Evolutionary conservation across 805 yeast genomes (phyloP).

Genomic region (Nakazawaea ernobii): DNA sequence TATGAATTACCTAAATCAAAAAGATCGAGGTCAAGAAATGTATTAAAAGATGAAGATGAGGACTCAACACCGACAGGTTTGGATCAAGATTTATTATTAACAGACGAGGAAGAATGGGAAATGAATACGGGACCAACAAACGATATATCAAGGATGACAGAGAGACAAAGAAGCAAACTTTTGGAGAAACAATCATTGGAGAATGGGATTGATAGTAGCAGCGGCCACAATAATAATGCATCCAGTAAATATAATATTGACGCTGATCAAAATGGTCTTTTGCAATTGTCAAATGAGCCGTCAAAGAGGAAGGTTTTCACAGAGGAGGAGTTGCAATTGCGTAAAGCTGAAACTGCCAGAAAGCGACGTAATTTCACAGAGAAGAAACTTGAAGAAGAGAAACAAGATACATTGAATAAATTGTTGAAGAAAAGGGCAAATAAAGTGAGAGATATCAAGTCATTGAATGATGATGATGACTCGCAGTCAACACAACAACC

Average conservation of each 20-base stretch:
- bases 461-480: conserved; percentile 17
- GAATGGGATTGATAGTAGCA: conserved; percentile 2
- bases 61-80: neutral
- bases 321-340: conserved; percentile 76
- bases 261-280: conserved; percentile 18
- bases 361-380: conserved; percentile 81
- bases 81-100: conserved; percentile 1
- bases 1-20: neutral
- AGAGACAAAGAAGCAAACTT: conserved; percentile 45
- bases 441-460: conserved; percentile 44
- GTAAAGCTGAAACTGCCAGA: conserved; percentile 84
- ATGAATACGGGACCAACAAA: conserved; percentile 29
- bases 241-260: conserved; percentile 1
- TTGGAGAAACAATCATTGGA: conserved; percentile 28
- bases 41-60: neutral
- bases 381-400: conserved; percentile 84
- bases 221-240: neutral
- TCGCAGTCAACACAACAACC: conserved; percentile 12
- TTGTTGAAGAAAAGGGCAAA: conserved; percentile 79
- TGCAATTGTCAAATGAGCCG: conserved; percentile 33
- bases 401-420: conserved; percentile 84
- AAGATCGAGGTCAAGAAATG: neutral
- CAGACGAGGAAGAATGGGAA: conserved; percentile 15
- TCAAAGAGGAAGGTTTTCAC: conserved; percentile 54
- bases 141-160: conserved; percentile 47